These are phyloP conservation scores for Spirogloea muscicola DNA, from an alignment of 139 green algal genomes.

Conservation along the genomic window DNA sequence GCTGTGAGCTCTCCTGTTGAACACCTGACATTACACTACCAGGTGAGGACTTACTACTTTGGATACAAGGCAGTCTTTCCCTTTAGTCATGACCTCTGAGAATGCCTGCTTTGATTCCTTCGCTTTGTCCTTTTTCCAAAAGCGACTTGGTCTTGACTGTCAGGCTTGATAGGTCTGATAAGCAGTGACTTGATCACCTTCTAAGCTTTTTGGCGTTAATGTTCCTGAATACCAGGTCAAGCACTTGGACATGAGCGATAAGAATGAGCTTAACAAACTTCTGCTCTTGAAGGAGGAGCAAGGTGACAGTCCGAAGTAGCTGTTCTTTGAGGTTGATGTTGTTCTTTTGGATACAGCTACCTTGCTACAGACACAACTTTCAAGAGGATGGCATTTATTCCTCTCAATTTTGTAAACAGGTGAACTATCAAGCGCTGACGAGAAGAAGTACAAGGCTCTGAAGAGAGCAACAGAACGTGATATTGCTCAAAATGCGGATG, in stretches of 20 bases:
- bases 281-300: constrained; percentile 77
- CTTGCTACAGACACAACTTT: background rate
- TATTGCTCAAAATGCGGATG: constrained; percentile 76
- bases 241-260: constrained; percentile 73
- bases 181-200: no score
- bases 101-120: no score
- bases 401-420: constrained; percentile 30
- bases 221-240: constrained; percentile 56
- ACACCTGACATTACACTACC: constrained; percentile 95
- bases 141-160: no score
- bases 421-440: constrained; percentile 77
- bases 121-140: no score
- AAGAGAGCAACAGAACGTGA: constrained; percentile 67
- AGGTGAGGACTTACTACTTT: no score
- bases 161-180: no score
- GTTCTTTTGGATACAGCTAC: background rate
- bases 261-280: constrained; percentile 84
- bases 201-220: no score
- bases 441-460: constrained; percentile 77
- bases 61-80: no score
- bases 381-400: background rate
- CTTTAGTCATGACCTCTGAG: no score
- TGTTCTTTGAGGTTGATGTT: constrained; percentile 7
- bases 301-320: constrained; percentile 33
- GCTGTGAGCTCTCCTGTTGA: constrained; percentile 76